phyloP scores from a whole-genome alignment of 768 basidiomycete genomes.

The Pisolithus sp. region DNA sequence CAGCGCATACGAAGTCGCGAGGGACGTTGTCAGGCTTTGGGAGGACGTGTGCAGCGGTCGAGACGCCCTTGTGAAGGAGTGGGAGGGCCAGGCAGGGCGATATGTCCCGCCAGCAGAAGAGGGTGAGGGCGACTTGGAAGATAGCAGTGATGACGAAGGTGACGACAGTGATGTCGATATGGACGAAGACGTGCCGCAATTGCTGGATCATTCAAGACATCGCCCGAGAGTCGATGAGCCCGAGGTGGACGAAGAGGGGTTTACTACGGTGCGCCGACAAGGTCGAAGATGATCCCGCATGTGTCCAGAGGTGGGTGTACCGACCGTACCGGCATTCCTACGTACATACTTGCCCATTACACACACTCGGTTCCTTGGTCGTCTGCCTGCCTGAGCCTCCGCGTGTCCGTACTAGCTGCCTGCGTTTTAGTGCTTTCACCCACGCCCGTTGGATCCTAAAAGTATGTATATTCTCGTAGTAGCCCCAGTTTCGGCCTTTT shows the following conservation, averaged over 20 bases:
- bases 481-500: too few relatives aligned
- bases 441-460: too few relatives aligned
- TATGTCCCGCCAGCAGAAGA: slow-evolving; percentile 42
- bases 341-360: too few relatives aligned
- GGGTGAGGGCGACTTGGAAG: slow-evolving; percentile 38
- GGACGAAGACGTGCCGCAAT: slow-evolving; percentile 48
- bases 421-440: too few relatives aligned
- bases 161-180: slow-evolving; percentile 32
- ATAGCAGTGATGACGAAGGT: slow-evolving; percentile 36
- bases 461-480: too few relatives aligned
- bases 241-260: slow-evolving; percentile 88
- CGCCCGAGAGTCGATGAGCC: slow-evolving; percentile 42
- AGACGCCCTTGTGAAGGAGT: slow-evolving; percentile 44
- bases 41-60: slow-evolving; percentile 39
- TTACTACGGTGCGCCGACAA: slow-evolving; percentile 69
- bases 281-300: slow-evolving; percentile 34
- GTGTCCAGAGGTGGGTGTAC: too few relatives aligned
- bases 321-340: too few relatives aligned
- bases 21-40: slow-evolving; percentile 69
- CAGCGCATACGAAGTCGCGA: slow-evolving; percentile 67
- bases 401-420: too few relatives aligned
- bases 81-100: slow-evolving; percentile 62
- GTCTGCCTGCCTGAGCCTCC: too few relatives aligned
- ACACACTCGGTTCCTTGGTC: too few relatives aligned
- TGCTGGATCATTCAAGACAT: slow-evolving; percentile 38